These are phyloP conservation scores for Fusarium proliferatum DNA, from an alignment of 2,329 filamentous ascomycete species.

Conservation along the genomic window DNA sequence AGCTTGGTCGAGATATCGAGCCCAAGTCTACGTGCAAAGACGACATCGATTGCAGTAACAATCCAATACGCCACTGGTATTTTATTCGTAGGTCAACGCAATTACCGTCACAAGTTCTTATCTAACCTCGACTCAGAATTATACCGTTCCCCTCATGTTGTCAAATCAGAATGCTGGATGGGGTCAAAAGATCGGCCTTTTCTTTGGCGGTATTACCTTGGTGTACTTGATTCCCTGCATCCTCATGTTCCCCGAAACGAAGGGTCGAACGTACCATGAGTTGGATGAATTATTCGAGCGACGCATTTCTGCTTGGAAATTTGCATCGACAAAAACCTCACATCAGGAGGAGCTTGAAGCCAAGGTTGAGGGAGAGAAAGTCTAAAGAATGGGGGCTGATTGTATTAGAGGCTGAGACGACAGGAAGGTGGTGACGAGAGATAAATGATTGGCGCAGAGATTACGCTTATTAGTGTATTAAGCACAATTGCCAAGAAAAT, in stretches of 20 bases:
- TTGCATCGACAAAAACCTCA: neutral
- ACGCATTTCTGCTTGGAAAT: neutral
- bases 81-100: neutral
- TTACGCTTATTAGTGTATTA: too few species aligned
- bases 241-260: neutral
- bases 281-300: neutral
- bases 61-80: neutral
- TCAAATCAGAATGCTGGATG: neutral
- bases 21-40: neutral
- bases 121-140: neutral
- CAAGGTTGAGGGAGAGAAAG: fast-evolving
- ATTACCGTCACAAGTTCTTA: too few species aligned
- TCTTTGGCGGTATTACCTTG: neutral
- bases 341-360: neutral
- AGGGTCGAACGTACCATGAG: neutral
- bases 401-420: too few species aligned
- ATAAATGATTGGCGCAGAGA: too few species aligned
- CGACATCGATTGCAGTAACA: neutral
- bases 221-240: neutral
- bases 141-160: neutral
- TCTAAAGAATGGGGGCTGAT: neutral
- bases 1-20: neutral
- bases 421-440: too few species aligned
- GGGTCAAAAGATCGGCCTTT: neutral
- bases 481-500: too few species aligned